Evolutionary conservation across 805 yeast species (phyloP), one percentile per base, ranked within the genome.

Genomic region (Saccharomycopsis fibuligera): DNA sequence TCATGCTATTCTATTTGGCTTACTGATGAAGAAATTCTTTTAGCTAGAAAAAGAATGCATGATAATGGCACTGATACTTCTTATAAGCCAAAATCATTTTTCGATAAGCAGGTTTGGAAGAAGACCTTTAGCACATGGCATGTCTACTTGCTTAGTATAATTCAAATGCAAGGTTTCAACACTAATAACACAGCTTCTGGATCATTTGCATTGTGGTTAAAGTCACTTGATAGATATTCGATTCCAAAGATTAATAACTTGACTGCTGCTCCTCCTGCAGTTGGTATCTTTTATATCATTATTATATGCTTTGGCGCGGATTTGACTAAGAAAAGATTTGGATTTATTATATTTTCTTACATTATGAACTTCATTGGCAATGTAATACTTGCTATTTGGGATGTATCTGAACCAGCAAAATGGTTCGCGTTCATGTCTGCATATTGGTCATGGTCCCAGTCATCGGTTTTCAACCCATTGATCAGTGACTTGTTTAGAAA

Each of bases 381-480:
- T 58, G 67, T 68, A 0, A 65, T 80, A 22, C 63, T 80, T 54
- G 79, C 81, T 4, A 72, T 72, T 39, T 80, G 86, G 86, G 62
- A 78, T 54, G 76, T 80, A 24, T 69, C 79, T 0, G 67, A 68
- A 37, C 50, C 67, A 14, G 78, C 84, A 14, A 78, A 80, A 61
- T 79, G 85, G 84, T 78, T 72, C 66, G 86, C 79, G 0, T 80
- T 75, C 60, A 68, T 78, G 57, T 68, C 75, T 43, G 78, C 76
- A 19, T 80, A 79, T 58, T 76, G 77, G 61, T 75, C 80, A 12
- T 79, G 82, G 73, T 75, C 84, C 16, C 76, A 76, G 60, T 78
- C 83, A 2, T 81, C 85, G 0, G 79, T 79, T 41, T 62, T 78
- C 43, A 76, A 79, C 68, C 72, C 81, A 1, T 72, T 75, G 68